Percentiles rank a stretch among this genome's conserved stretches.
These are phyloP conservation scores for Sphagnum contortum DNA, from an alignment of 225 moss, liverwort and hornwort genomes.

Conservation along the genomic window DNA sequence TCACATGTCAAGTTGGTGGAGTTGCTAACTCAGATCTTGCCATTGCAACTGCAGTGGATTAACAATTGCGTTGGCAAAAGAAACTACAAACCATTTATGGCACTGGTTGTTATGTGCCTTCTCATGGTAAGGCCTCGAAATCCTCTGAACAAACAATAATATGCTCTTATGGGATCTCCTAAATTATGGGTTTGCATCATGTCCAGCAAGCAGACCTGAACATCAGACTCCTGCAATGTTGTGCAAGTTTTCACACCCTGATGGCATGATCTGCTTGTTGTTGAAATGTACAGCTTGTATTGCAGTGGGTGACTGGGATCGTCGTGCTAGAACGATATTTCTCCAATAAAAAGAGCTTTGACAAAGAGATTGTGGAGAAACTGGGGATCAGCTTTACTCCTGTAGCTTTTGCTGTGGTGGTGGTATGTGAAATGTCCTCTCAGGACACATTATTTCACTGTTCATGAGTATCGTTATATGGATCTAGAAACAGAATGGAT, in stretches of 20 bases:
- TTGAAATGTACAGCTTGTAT: conserved; percentile 37
- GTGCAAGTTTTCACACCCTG: too few relatives aligned
- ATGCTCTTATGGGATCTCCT: too few relatives aligned
- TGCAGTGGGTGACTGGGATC: conserved; percentile 71
- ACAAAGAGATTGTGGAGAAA: conserved; percentile 56
- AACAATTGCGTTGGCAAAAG: conserved; percentile 86
- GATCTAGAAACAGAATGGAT: too few relatives aligned
- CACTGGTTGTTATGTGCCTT: conserved; percentile 72
- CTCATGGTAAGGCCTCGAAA: conserved; percentile 46
- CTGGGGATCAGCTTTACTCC: conserved; percentile 84
- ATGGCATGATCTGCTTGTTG: too few relatives aligned
- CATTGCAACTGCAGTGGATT: conserved; percentile 63
- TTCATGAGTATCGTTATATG: too few relatives aligned
- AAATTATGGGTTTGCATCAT: too few relatives aligned
- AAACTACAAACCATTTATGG: conserved; percentile 81
- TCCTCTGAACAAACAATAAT: too few relatives aligned
- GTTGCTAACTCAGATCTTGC: conserved; percentile 1
- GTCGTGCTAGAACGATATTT: conserved; percentile 76
- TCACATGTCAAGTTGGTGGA: background rate
- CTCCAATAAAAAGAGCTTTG: conserved; percentile 37
- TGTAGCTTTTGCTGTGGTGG: conserved; percentile 51
- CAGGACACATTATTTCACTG: too few relatives aligned
- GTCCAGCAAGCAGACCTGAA: too few relatives aligned
- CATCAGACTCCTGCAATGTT: too few relatives aligned
- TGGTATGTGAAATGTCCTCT: conserved; percentile 30